Base-by-base conservation (phyloP, 2,329 filamentous ascomycete species). In the Chaetothyriales sp. region DNA sequence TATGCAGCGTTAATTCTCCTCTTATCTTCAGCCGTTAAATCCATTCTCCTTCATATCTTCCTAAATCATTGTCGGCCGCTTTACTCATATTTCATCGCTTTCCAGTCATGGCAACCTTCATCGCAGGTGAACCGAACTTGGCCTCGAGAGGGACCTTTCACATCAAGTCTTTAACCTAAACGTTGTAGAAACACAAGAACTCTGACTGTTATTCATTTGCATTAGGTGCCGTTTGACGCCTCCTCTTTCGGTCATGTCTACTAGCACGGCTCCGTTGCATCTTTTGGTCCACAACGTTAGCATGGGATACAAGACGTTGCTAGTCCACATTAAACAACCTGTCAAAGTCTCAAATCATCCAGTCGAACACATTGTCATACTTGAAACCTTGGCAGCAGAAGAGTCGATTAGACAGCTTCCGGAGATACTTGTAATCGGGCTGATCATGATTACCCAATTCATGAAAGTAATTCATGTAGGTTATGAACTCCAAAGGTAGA, bases 281-380 rank as follows among this genome's bases (percentile, higher is more conserved):
- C 3, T 43, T 44, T 50, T 43, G n/a, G 13, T 25, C 22, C 3
- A 25, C 22, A 25, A 48, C 46, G 46, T 18, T 48, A n/a, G 28
- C 13, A 48, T 10, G 29, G 46, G 46, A 22, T 18, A 48, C 22
- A 25, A 25, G 22, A 25, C 22, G 22, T 25, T 25, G 22, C 22
- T 50, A 25, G 18, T 46, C 22, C 45, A 48, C 25, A 51, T 49
- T 29, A 19, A 19, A 46, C 15, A n/a, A 44, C 37, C 40, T 48
- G 19, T 51, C n/a, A 53, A 55, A 57, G 29, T 57, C 53, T 33
- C 50, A 44, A 54, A 56, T 43, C 22, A 58, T 62, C 60, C 58
- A 61, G 50, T 62, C 60, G 46, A 57, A 62, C 37, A 62, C 57
- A 53, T 60, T 43, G 52, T 62, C 56, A 52, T 59, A 51, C 49